These are phyloP conservation scores for Penicillium canariense DNA, from an alignment of 495 filamentous ascomycete genomes.

Conservation along the genomic window DNA sequence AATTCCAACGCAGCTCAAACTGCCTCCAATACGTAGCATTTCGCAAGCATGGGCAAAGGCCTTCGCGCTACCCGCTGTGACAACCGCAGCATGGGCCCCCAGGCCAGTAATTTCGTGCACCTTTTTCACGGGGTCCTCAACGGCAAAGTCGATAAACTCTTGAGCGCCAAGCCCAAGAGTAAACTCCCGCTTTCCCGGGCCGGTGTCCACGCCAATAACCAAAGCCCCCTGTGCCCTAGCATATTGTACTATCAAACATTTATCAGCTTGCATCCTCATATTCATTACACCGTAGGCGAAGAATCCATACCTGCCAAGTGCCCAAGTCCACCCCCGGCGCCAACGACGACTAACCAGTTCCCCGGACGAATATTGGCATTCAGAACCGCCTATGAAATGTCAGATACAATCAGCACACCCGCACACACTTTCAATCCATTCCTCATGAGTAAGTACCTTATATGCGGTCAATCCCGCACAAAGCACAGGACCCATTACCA, in stretches of 20 bases:
- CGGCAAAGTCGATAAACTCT: constrained; percentile 46
- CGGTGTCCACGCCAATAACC: constrained; percentile 47
- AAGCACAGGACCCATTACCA: constrained; percentile 42
- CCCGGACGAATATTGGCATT: constrained; percentile 41
- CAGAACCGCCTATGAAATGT: constrained; percentile 32
- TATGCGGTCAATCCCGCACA: constrained; percentile 45
- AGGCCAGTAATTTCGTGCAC: constrained; percentile 43
- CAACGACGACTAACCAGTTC: constrained; percentile 47
- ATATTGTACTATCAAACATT: constrained; percentile 44
- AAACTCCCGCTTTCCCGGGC: constrained; percentile 41
- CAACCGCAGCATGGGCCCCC: constrained; percentile 43
- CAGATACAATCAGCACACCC: neutral
- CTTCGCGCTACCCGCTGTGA: constrained; percentile 43
- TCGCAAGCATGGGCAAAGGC: constrained; percentile 49
- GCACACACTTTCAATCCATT: neutral
- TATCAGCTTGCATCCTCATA: neutral
- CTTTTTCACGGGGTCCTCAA: constrained; percentile 33
- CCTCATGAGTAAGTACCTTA: constrained; percentile 20
- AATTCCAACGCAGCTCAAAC: constrained; percentile 49
- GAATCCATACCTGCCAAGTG: constrained; percentile 40
- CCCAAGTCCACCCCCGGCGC: constrained; percentile 51
- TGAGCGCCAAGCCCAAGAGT: constrained; percentile 40
- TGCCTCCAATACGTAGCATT: constrained; percentile 51
- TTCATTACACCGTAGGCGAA: neutral
- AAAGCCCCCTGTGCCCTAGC: constrained; percentile 42